Percentiles rank a stretch among this genome's conserved stretches.
Evolutionary conservation across 106 monocot genomes (phyloP).

Genomic region (Dendrobium officinale): DNA sequence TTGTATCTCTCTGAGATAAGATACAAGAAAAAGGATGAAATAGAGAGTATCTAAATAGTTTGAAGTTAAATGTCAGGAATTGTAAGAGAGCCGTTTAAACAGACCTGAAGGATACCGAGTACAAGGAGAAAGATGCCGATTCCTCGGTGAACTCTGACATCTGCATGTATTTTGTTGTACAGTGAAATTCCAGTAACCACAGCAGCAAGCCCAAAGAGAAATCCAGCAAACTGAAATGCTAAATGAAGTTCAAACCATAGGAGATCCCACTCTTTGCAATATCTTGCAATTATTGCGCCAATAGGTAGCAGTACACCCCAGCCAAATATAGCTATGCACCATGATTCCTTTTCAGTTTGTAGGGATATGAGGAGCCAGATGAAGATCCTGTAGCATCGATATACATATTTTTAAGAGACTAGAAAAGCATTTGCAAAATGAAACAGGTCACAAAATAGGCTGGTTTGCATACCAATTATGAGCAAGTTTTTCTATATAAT

Average conservation of each 20-base stretch:
- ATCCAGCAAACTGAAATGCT: slow-evolving; percentile 50
- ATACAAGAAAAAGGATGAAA: not conserved
- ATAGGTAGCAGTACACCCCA: slow-evolving; percentile 76
- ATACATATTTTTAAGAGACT: not conserved
- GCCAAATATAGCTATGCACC: slow-evolving; percentile 50
- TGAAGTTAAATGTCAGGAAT: not conserved
- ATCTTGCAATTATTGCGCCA: slow-evolving; percentile 56
- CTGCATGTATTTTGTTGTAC: slow-evolving; percentile 42
- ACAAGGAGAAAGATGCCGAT: slow-evolving; percentile 56
- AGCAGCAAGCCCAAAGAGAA: slow-evolving; percentile 52
- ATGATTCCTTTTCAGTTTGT: slow-evolving; percentile 62
- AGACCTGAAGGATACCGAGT: slow-evolving; percentile 71
- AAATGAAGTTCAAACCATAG: slow-evolving; percentile 62
- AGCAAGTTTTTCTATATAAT: not conserved
- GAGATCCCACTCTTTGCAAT: slow-evolving; percentile 51
- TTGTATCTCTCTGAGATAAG: not conserved
- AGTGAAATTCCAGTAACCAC: slow-evolving; percentile 52
- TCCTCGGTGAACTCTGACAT: slow-evolving; percentile 39
- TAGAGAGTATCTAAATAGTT: no score
- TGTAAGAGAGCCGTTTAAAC: not conserved
- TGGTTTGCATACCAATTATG: not conserved
- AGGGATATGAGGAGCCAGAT: slow-evolving; percentile 36
- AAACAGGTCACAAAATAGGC: not conserved
- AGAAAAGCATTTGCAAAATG: not conserved
- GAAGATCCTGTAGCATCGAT: slow-evolving; percentile 15